Conservation (phyloP, 768 basidiomycete genomes). For the Phaeotremella skinneri region DNA sequence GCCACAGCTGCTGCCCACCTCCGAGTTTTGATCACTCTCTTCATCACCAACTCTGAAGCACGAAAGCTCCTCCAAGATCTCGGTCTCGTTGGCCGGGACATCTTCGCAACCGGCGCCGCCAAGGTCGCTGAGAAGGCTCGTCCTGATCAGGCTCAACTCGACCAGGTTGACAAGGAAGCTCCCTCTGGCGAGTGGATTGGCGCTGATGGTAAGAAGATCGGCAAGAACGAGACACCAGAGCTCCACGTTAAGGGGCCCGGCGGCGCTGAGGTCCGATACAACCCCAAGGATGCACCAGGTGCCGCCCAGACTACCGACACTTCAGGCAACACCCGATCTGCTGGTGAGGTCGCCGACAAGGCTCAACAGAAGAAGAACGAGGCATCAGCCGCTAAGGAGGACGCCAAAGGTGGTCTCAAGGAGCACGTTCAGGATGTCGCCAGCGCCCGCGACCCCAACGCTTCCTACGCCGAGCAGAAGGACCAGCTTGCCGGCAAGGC, state of each 20-base stretch:
- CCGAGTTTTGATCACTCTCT: constrained; percentile 77
- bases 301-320: constrained; percentile 52
- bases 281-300: constrained; percentile 58
- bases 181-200: constrained; percentile 67
- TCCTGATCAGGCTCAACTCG: constrained; percentile 64
- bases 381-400: constrained; percentile 33
- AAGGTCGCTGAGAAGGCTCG: constrained; percentile 69
- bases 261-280: constrained; percentile 55
- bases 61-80: constrained; percentile 70
- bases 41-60: constrained; percentile 87
- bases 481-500: constrained; percentile 43
- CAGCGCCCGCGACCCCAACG: constrained; percentile 45
- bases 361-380: constrained; percentile 50
- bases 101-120: constrained; percentile 69
- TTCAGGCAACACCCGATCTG: constrained; percentile 49
- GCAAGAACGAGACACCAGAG: constrained; percentile 57
- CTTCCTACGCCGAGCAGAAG: constrained; percentile 39
- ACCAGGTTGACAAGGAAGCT: constrained; percentile 67
- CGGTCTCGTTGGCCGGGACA: constrained; percentile 61
- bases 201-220: constrained; percentile 53
- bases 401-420: constrained; percentile 39
- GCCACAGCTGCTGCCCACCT: constrained; percentile 76
- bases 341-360: constrained; percentile 41
- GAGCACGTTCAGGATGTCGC: constrained; percentile 45
- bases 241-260: constrained; percentile 57